Evolutionary conservation across 1,139 yeast genomes (phyloP).

Genomic region (Suhomyces yuchorum): DNA sequence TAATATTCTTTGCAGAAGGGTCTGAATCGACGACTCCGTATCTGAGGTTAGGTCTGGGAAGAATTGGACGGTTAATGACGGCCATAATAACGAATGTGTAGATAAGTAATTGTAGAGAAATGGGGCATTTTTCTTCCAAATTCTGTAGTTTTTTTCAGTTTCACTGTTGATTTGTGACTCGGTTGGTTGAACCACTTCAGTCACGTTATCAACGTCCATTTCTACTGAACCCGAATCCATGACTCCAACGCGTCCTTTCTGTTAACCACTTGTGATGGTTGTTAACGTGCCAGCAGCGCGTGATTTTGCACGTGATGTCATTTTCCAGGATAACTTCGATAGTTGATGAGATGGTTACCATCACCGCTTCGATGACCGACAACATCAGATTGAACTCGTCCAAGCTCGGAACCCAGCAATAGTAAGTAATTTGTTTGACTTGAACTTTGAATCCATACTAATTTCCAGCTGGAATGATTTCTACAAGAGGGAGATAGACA

Average conservation of each 20-base stretch:
- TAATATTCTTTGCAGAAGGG: conserved; percentile 36
- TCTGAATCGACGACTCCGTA: conserved; percentile 9
- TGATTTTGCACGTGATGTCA: neutral
- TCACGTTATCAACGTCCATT: neutral
- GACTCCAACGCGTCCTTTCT: conserved; percentile 1
- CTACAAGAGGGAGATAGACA: conserved; percentile 68
- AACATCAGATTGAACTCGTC: conserved; percentile 67
- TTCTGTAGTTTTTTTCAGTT: conserved; percentile 41
- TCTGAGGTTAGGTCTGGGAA: conserved; percentile 46
- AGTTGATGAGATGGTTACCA: neutral
- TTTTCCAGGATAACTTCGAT: neutral
- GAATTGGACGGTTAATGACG: conserved; percentile 55
- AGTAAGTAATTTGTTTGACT: conserved; percentile 35
- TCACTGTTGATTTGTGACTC: conserved; percentile 27
- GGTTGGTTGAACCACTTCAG: neutral
- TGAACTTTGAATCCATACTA: conserved; percentile 19
- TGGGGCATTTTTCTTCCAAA: conserved; percentile 61
- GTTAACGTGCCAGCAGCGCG: too few relatives aligned
- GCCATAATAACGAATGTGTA: conserved; percentile 56
- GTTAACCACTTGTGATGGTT: neutral
- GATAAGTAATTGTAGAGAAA: conserved; percentile 51
- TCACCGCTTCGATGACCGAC: conserved; percentile 33
- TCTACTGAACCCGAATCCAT: conserved; percentile 1
- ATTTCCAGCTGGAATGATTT: conserved; percentile 78
- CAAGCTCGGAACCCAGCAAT: conserved; percentile 74